Percentiles rank a stretch among this genome's conserved stretches.
phyloP scores from a whole-genome alignment of 2,329 filamentous ascomycete genomes.

The Botrytis squamosa region DNA sequence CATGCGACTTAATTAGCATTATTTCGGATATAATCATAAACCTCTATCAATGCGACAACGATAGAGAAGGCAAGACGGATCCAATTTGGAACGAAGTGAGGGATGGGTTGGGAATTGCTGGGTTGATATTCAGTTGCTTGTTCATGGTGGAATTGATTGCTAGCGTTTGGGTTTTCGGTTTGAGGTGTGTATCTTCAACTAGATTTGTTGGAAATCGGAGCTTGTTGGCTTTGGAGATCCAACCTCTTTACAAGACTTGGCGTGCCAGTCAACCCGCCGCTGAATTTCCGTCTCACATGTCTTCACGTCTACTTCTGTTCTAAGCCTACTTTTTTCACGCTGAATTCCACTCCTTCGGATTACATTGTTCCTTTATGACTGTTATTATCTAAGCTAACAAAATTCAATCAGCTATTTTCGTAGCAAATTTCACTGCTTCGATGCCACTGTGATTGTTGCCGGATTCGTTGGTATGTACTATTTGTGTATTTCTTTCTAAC shows the following conservation, averaged over 20 bases:
- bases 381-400: not conserved
- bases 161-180: conserved; percentile 61
- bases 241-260: not conserved
- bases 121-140: conserved; percentile 60
- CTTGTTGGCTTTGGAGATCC: not conserved
- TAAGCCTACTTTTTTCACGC: not conserved
- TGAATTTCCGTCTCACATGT: not conserved
- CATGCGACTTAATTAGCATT: conserved; percentile 51
- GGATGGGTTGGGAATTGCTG: conserved; percentile 49
- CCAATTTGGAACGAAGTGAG: conserved; percentile 41
- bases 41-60: conserved; percentile 48
- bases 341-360: not conserved
- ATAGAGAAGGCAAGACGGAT: conserved; percentile 21
- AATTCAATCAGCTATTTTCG: conserved; percentile 50
- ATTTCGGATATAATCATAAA: conserved; percentile 53
- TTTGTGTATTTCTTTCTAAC: not conserved
- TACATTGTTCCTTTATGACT: no score
- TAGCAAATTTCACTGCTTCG: conserved; percentile 62
- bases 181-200: conserved; percentile 43
- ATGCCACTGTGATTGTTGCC: conserved; percentile 60
- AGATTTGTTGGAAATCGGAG: not conserved
- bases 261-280: no score
- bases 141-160: conserved; percentile 63
- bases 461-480: conserved; percentile 49
- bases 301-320: not conserved